These are phyloP conservation scores for Vinca minor DNA, from an alignment of 257 asterid genomes.

Conservation along the genomic window DNA sequence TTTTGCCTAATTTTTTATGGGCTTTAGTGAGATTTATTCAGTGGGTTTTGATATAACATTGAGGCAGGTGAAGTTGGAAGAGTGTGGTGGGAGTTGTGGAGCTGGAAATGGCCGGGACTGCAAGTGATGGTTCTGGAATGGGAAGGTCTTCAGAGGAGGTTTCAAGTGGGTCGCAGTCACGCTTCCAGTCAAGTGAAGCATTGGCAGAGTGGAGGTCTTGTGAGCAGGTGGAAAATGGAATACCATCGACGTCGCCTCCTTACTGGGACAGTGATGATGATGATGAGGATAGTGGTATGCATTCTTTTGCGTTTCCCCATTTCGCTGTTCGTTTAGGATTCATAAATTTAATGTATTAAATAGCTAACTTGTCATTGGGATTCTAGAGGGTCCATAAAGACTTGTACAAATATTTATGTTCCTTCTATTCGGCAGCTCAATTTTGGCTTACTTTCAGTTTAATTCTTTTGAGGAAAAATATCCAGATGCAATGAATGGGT, in stretches of 20 bases:
- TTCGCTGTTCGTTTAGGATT: neutral
- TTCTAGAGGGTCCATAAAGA: neutral
- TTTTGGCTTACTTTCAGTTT: neutral
- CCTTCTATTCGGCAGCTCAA: neutral
- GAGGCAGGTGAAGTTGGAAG: conserved; percentile 41
- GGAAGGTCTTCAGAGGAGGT: conserved; percentile 55
- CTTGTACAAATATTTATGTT: neutral
- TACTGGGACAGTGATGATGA: conserved; percentile 76
- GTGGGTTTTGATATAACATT: conserved; percentile 6
- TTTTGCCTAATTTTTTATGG: too few species aligned
- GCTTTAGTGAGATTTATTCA: too few species aligned
- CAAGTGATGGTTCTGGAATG: conserved; percentile 39
- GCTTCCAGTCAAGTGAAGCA: conserved; percentile 56
- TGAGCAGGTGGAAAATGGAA: conserved; percentile 73
- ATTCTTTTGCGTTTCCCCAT: conserved; percentile 1
- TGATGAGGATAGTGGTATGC: conserved; percentile 53
- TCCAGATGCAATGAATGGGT: neutral
- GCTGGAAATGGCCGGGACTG: conserved; percentile 53
- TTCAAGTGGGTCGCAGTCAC: conserved; percentile 42
- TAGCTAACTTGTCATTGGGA: too few species aligned
- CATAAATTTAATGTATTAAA: neutral
- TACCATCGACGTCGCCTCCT: conserved; percentile 74
- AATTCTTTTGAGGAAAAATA: neutral
- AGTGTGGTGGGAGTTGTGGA: conserved; percentile 45
- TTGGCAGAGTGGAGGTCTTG: conserved; percentile 75